Base-by-base conservation (phyloP, 495 filamentous ascomycete genomes). In the Hypoxylon fragiforme region DNA sequence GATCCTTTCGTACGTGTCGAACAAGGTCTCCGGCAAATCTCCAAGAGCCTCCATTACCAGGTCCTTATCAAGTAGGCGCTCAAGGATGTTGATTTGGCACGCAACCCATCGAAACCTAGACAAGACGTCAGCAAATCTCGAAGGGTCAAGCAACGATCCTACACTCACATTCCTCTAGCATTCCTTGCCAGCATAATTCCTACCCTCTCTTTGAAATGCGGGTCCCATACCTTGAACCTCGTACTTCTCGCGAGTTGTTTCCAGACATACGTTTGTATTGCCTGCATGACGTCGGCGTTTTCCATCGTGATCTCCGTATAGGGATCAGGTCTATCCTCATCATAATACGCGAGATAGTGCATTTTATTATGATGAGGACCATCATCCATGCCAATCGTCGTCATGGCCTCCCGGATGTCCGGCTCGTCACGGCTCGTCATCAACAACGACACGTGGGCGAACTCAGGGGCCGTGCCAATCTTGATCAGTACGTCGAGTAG, bases 101-200 rank as follows among this genome's bases (percentile, higher is more conserved):
- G 70, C 67, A 3, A 67, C 70, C 76, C 73, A 79, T 13, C 73
- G 72, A 44, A 77, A 77, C 73, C 70, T 73, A 50, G 37, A 50
- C 14, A 31, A 40, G 7, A 30, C 22, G n/a, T 40, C 32, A 50
- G 28, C 22, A n/a, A 21, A 44, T 2, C 11, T 35, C 7, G 40
- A 31, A 20, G 28, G 31, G n/a, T 24, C 12, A 28, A 28, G 7
- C 16, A 2, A 13, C 37, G 30, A 15, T n/a, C 14, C n/a, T 13
- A 19, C 11, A 65, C 70, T 60, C 46, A 70, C 70, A 77, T 77
- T 15, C 73, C 72, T 54, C 72, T 60, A 7, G 72, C 73, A 35
- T 64, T 63, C 0, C 47, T 39, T 1, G 67, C 44, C 16, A 76
- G 38, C 0, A 49, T 44, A 1, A 60, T 41, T 20, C 68, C 58